These are phyloP conservation scores for Sicyos baderoa DNA, from an alignment of 306 rosid genomes.

Conservation along the genomic window DNA sequence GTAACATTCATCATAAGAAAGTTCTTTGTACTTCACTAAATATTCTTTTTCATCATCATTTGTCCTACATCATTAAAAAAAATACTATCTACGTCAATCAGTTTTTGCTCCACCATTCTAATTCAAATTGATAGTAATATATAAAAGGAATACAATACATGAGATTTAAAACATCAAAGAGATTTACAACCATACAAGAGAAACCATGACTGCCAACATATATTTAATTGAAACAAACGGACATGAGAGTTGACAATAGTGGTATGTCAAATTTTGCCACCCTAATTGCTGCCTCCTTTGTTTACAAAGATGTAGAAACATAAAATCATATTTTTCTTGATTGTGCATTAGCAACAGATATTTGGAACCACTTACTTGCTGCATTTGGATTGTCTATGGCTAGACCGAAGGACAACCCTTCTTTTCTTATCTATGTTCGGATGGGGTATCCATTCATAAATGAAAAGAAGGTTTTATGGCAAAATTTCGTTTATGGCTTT, in stretches of 20 bases:
- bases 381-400: no score
- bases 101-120: slow-evolving; percentile 24
- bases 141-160: neutral
- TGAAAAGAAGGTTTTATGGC: no score
- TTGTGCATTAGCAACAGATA: no score
- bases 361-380: no score
- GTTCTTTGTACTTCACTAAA: slow-evolving; percentile 95
- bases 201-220: neutral
- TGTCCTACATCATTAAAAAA: slow-evolving; percentile 51
- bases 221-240: neutral
- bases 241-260: neutral
- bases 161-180: neutral
- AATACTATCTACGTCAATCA: slow-evolving; percentile 14
- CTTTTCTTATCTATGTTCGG: no score
- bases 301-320: no score
- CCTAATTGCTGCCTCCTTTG: no score
- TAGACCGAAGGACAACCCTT: no score
- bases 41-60: slow-evolving; percentile 68
- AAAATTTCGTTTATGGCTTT: no score
- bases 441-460: no score
- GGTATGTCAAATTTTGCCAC: neutral
- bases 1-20: slow-evolving; percentile 82
- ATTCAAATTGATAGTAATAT: neutral
- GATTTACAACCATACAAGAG: neutral
- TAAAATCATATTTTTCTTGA: no score